Evolutionary conservation across 2,329 filamentous ascomycete species (phyloP), one percentile per base, ranked within the genome.

Genomic region (Fusarium chlamydosporum): DNA sequence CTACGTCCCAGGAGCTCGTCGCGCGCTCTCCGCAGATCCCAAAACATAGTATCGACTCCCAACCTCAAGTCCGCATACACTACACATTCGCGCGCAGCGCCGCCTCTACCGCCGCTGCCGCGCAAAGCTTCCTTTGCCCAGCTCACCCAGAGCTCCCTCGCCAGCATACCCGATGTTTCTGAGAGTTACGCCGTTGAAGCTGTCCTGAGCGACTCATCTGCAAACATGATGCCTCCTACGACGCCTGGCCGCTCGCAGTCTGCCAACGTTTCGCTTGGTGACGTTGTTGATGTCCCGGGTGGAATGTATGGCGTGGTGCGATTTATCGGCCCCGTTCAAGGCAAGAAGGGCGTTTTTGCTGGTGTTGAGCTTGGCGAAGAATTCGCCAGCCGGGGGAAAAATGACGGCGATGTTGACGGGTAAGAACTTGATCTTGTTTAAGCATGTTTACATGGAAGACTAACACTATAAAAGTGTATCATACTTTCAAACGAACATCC

Each of bases 341-440:
- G 94, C 67, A 97, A 97, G 83, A 93, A 92, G 72, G 96, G 96
- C 51, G 87, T 88, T 20, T 99, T 99, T 83, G 94, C 93, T 33
- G 96, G 96, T 45, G 92, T 99, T 35, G 96, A 99, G 80, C 85
- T 99, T 67, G 89, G 91, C 74, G 83, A 88, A 54, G 92, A 97
- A 71, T 96, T 91, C 82, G 92, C 94, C 34, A 80, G 85, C 52
- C 88, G 91, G 76, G 96, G 96, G 34, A 99, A 99, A 84, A 99
- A 99, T 77, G 96, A 88, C 75, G 96, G 96, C 68, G 94, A 97
- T 79, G 96, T 98, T 56, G 95, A 98, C 72, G 96, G 95, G 92
- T 95, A 85, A 80, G 88, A 43, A 45, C 11, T 35, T 16, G 20
- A n/a, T 20, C 20, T 42, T n/a, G 3, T 31, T 27, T 8, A n/a